A percentile compares a stretch with the other conserved stretches of the same genome.
Evolutionary conservation across 495 filamentous ascomycete species (phyloP).

Genomic region (Xylaria telfairii): DNA sequence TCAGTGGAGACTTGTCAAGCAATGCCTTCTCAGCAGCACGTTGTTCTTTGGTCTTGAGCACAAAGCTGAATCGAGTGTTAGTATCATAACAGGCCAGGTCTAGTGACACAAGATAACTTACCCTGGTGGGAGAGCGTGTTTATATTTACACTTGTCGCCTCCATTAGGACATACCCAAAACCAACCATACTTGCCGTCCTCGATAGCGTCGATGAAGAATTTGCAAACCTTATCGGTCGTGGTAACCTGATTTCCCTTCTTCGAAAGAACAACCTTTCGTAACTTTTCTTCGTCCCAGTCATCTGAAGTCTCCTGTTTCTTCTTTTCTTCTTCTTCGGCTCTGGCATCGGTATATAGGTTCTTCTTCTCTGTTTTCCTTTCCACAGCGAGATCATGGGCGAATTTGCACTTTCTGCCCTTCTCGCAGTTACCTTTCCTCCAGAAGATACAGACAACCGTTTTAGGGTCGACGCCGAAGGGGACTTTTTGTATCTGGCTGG

Average conservation of each 20-base stretch:
- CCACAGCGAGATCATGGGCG: constrained; percentile 85
- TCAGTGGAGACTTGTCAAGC: constrained; percentile 93
- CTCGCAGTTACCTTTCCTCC: constrained; percentile 95
- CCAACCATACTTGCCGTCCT: constrained; percentile 99
- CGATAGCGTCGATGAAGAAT: constrained; percentile 96
- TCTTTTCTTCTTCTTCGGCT: constrained; percentile 74
- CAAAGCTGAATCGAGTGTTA: constrained; percentile 65
- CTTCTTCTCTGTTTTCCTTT: constrained; percentile 91
- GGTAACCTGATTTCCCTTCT: constrained; percentile 95
- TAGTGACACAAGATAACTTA: constrained; percentile 50
- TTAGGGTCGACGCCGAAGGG: constrained; percentile 98
- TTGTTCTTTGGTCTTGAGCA: constrained; percentile 98
- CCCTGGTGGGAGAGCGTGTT: constrained; percentile 92
- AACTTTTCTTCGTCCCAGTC: constrained; percentile 99
- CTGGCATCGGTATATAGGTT: constrained; percentile 88
- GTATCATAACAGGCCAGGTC: not conserved
- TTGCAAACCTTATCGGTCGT: constrained; percentile 99
- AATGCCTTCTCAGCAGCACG: constrained; percentile 95
- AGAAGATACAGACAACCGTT: constrained; percentile 95
- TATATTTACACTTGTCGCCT: constrained; percentile 98
- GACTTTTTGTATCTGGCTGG: constrained; percentile 93
- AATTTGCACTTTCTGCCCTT: constrained; percentile 99
- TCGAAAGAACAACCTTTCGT: constrained; percentile 85
- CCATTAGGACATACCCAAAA: constrained; percentile 98
- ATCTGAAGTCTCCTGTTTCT: constrained; percentile 90